Evolutionary conservation across 495 filamentous ascomycete genomes (phyloP).

Genomic region (Friedmanniomyces simplex): DNA sequence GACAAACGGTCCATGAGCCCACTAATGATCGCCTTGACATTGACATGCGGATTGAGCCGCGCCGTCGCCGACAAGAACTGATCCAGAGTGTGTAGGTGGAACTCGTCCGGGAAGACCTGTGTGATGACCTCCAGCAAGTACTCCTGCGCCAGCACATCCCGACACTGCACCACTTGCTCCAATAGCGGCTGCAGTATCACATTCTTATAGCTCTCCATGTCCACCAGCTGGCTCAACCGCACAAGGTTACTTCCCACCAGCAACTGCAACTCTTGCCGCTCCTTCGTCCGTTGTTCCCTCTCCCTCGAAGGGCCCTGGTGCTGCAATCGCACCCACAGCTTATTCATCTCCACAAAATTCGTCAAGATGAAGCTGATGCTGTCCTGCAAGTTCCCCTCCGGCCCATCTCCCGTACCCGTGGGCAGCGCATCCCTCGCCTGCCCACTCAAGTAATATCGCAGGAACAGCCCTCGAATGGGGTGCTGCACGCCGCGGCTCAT

Average conservation of each 20-base stretch:
- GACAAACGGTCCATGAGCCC: constrained; percentile 94
- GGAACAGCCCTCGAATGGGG: constrained; percentile 84
- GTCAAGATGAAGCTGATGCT: constrained; percentile 95
- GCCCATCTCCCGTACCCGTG: constrained; percentile 72
- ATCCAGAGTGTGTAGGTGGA: constrained; percentile 91
- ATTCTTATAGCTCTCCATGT: constrained; percentile 84
- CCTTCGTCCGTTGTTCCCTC: constrained; percentile 82
- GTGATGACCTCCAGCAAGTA: constrained; percentile 97
- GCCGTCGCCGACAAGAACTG: constrained; percentile 86
- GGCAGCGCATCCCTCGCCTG: constrained; percentile 87
- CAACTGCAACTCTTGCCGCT: constrained; percentile 87
- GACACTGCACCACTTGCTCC: constrained; percentile 95
- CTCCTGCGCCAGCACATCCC: constrained; percentile 93
- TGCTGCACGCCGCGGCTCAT: constrained; percentile 98
- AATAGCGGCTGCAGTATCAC: constrained; percentile 80
- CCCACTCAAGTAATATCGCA: constrained; percentile 89
- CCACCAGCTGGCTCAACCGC: constrained; percentile 87
- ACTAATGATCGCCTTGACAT: constrained; percentile 96
- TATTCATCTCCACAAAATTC: constrained; percentile 99
- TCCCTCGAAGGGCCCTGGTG: constrained; percentile 96
- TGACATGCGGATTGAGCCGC: constrained; percentile 85
- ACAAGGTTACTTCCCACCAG: constrained; percentile 94
- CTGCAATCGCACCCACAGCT: constrained; percentile 94
- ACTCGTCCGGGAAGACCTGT: constrained; percentile 98
- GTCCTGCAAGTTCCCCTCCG: constrained; percentile 92